Base-by-base conservation (phyloP, 2,329 filamentous ascomycete species). In the Ophiostoma himal-ulmi region DNA sequence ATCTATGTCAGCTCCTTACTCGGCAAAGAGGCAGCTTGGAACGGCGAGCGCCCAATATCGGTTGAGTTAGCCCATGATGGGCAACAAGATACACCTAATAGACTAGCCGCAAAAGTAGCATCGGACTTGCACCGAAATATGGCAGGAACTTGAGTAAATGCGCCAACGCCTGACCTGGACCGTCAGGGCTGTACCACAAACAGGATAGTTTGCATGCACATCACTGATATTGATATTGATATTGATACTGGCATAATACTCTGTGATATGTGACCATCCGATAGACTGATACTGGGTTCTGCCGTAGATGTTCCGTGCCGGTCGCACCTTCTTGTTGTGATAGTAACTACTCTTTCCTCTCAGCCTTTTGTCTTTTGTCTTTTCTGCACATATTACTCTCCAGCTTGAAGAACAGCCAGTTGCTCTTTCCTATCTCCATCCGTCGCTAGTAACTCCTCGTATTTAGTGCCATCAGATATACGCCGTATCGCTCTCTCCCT, bases 101-200 rank as follows among this genome's bases (percentile, higher is more conserved):
- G 57, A 62, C 57, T 62, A 62, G 57, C 57, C 57, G 57, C 57
- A 60, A 26, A 8, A 26, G n/a, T 57, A 22, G 52, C 52, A 57
- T 57, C 54, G 54, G 54, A 57, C 17, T 60, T 60, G 54, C 54
- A 60, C 54, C 54, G 26, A 60, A 26, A 60, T 60, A 22, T 62
- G 57, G 57, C 57, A 57, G 52, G 52, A 57, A 30, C 4, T 57
- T 10, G 52, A 57, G 22, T 7, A 57, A 22, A 57, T 62, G 26
- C 26, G 14, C 26, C 26, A 14, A 34, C n/a, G n/a, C n/a, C 52
- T 26, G 52, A 5, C 52, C 52, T 57, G 52, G 57, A 62, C 57
- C n/a, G 57, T 17, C 57, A 62, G 57, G 57, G 57, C 57, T 62
- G 57, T 62, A 17, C 57, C 57, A 11, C 34, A 62, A 20, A 34